These are phyloP conservation scores for Rhypophila decipiens DNA, from an alignment of 495 filamentous ascomycete genomes.

Conservation along the genomic window DNA sequence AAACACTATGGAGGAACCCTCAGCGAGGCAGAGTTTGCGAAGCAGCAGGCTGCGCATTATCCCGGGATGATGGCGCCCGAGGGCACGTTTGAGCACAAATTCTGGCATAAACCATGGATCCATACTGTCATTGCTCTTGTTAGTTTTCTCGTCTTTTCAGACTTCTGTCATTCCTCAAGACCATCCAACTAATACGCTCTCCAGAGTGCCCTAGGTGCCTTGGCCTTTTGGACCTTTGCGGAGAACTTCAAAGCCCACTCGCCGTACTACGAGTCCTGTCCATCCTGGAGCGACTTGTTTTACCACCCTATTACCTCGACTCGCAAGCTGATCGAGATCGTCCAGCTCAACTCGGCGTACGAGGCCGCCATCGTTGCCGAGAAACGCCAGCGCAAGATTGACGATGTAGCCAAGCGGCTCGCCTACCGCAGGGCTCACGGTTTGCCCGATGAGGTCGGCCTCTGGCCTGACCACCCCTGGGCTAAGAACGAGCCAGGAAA, in stretches of 20 bases:
- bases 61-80: constrained; percentile 74
- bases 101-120: constrained; percentile 63
- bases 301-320: constrained; percentile 57
- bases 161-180: neutral
- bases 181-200: neutral
- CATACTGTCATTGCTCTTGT: constrained; percentile 78
- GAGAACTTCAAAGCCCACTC: constrained; percentile 65
- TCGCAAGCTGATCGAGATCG: constrained; percentile 54
- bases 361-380: constrained; percentile 56
- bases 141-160: constrained; percentile 23
- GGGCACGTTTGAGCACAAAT: constrained; percentile 68
- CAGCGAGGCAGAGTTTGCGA: constrained; percentile 50
- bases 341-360: constrained; percentile 62
- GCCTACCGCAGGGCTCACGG: constrained; percentile 81
- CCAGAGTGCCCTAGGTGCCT: constrained; percentile 48
- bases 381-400: constrained; percentile 56
- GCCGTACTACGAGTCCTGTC: constrained; percentile 66
- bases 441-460: constrained; percentile 49
- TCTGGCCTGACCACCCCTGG: constrained; percentile 13
- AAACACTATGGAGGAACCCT: constrained; percentile 64
- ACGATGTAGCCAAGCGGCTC: constrained; percentile 73
- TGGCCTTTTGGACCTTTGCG: constrained; percentile 62
- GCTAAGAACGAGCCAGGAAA: constrained; percentile 2
- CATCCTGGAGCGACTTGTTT: constrained; percentile 51
- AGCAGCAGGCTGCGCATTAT: constrained; percentile 61